Percentiles rank a stretch among this genome's conserved stretches.
Evolutionary conservation across 257 asterid species (phyloP).

Genomic region (Scutellaria minor): DNA sequence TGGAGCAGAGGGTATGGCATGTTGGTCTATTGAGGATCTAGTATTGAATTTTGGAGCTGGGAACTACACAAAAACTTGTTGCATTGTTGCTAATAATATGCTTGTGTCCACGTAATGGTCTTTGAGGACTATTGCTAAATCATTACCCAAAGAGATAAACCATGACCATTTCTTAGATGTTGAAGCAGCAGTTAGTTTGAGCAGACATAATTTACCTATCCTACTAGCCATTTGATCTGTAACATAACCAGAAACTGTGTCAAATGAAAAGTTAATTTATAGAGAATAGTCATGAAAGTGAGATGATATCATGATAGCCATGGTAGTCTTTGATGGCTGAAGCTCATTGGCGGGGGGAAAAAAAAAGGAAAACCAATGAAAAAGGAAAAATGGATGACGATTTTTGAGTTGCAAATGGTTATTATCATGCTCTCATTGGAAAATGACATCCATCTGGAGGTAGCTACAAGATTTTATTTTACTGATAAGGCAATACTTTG

Average conservation of each 20-base stretch:
- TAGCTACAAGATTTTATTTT: background rate
- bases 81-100: background rate
- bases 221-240: no score
- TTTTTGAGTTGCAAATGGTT: background rate
- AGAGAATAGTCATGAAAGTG: no score
- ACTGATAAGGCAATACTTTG: background rate
- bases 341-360: background rate
- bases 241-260: no score
- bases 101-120: conserved; percentile 3
- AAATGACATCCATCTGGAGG: background rate
- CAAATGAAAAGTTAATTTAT: no score
- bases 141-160: background rate
- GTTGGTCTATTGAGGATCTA: conserved; percentile 8
- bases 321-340: background rate
- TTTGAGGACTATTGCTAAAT: conserved; percentile 8
- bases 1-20: conserved; percentile 12
- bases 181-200: no score
- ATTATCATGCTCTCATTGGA: background rate
- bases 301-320: no score
- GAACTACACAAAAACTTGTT: background rate
- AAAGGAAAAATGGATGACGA: conserved; percentile 1
- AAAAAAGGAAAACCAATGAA: background rate
- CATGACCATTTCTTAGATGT: no score
- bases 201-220: no score
- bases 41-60: background rate